Evolutionary conservation across 23 red algal species (phyloP).

Genomic region (Pyropia haitanensis): DNA sequence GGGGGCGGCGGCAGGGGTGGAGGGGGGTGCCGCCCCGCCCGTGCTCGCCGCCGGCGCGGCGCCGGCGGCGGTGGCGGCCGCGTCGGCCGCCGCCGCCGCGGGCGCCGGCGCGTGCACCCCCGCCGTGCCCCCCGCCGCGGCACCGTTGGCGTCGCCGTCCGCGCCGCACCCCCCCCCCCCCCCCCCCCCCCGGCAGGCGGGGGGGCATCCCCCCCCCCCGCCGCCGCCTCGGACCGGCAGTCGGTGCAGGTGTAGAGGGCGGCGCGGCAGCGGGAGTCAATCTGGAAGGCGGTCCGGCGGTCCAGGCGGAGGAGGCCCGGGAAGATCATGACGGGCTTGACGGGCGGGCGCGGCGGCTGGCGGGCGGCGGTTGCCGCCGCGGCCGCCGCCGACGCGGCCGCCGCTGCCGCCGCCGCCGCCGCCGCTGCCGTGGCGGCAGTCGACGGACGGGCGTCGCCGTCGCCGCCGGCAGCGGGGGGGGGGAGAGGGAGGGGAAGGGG

Average conservation of each 20-base stretch:
- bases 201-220: not conserved
- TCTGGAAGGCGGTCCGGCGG: conserved; percentile 31
- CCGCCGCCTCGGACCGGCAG: conserved; percentile 5
- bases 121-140: not conserved
- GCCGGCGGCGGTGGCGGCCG: not conserved
- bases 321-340: conserved; percentile 58
- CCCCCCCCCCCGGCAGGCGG: not conserved
- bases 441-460: no score
- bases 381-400: no score
- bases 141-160: not conserved
- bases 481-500: no score
- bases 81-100: not conserved
- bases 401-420: no score
- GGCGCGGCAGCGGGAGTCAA: conserved; percentile 52
- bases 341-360: conserved; percentile 1
- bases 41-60: not conserved
- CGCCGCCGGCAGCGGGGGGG: no score
- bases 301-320: conserved; percentile 44
- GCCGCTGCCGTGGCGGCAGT: no score
- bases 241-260: conserved; percentile 35
- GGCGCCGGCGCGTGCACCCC: not conserved
- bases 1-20: not conserved
- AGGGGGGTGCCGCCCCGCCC: not conserved
- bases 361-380: not conserved
- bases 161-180: not conserved